Base-by-base conservation (phyloP, 495 filamentous ascomycete genomes). In the Amphirosellinia nigrospora region DNA sequence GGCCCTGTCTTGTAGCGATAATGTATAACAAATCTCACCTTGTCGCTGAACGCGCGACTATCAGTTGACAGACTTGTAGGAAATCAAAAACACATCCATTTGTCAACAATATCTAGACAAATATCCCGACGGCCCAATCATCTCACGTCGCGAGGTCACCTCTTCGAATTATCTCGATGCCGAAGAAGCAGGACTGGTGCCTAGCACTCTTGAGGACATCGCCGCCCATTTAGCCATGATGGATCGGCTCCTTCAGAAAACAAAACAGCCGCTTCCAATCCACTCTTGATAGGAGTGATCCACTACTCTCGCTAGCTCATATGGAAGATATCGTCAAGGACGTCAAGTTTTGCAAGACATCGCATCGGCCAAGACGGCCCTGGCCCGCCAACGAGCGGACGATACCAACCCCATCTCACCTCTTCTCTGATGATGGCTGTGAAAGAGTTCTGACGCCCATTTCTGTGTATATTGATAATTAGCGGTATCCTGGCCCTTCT, bases 91-190 rank as follows among this genome's bases (percentile, higher is more conserved):
- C 30, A 50, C 61, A 36, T 11, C 61, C 8, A 50, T 64, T 28
- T 64, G 61, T 64, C 61, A 64, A 48, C 61, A 64, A 36, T 64
- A 48, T 16, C 43, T 64, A 4, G 28, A 48, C 15, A 64, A 50
- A 64, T 64, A 64, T 41, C 61, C 61, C 8, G 30, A 64, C 6
- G 61, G 61, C 2, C 61, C 43, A 16, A 4, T 1, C 0, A 64
- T 64, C 16, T 48, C 61, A 41, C 61, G 61, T 13, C 43, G 61
- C 0, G 43, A 43, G 30, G 13, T 4, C 15, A 16, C 13, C 60
- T 63, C 60, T 32, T 21, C 23, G 5, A 41, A 39, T 19, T 41
- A 46, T n/a, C 13, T n/a, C n/a, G 39, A 26, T 16, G 11, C 39
- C 21, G 10, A 60, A 41, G 23, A 15, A 21, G 13, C 1, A 28